These are phyloP conservation scores for Candida gigantensis DNA, from an alignment of 1,139 yeast species.

Conservation along the genomic window DNA sequence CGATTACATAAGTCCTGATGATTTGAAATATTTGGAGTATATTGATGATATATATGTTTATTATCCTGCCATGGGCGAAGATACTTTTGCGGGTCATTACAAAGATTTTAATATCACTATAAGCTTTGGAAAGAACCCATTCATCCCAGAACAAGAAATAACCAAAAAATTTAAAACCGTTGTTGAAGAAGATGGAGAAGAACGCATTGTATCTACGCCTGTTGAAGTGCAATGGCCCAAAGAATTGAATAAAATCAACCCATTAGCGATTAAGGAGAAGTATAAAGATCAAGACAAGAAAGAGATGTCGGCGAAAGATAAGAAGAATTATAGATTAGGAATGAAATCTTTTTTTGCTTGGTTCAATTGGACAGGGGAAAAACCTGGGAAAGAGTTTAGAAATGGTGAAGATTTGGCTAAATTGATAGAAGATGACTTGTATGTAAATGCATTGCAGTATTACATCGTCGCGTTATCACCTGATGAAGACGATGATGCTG, in stretches of 20 bases:
- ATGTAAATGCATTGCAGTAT: slow-evolving; percentile 71
- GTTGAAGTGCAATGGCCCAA: slow-evolving; percentile 62
- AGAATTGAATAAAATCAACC: slow-evolving; percentile 54
- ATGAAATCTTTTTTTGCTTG: slow-evolving; percentile 77
- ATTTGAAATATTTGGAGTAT: slow-evolving; percentile 64
- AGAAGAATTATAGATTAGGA: slow-evolving; percentile 62
- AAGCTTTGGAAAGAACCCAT: slow-evolving; percentile 39
- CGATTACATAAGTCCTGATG: slow-evolving; percentile 66
- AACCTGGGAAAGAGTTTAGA: slow-evolving; percentile 73
- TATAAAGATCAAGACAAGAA: slow-evolving; percentile 32
- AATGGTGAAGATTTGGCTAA: slow-evolving; percentile 70
- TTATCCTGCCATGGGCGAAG: slow-evolving; percentile 41
- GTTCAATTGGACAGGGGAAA: slow-evolving; percentile 73
- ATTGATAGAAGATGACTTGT: slow-evolving; percentile 63
- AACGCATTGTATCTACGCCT: slow-evolving; percentile 50
- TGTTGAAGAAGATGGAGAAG: slow-evolving; percentile 53
- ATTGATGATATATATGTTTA: slow-evolving; percentile 58
- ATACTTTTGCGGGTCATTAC: slow-evolving; percentile 30
- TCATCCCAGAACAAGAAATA: slow-evolving; percentile 52
- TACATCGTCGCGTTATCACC: slow-evolving; percentile 67
- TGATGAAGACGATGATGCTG: slow-evolving; percentile 54
- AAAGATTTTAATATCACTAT: slow-evolving; percentile 60
- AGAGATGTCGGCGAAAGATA: slow-evolving; percentile 49
- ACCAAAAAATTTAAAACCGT: slow-evolving; percentile 51
- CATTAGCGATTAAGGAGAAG: slow-evolving; percentile 42